These are phyloP conservation scores for Pugionium dolabratum DNA, from an alignment of 345 rosid genomes.

Conservation along the genomic window DNA sequence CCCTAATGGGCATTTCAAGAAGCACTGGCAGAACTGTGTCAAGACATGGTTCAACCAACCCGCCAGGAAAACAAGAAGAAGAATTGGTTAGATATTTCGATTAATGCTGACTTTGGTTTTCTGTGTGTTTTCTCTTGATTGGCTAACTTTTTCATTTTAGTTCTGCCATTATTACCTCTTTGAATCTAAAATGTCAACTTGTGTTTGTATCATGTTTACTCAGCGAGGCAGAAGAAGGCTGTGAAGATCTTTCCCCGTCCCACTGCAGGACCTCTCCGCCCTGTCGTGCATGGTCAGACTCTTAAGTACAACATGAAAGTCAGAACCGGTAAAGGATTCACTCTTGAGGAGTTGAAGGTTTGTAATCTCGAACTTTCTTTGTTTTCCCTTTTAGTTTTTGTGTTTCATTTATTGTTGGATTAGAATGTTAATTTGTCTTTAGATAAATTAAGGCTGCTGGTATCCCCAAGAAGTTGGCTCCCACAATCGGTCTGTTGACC, in stretches of 20 bases:
- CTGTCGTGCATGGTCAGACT: constrained; percentile 43
- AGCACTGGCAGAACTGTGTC: constrained; percentile 47
- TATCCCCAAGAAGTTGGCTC: constrained; percentile 73
- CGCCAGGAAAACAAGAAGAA: constrained; percentile 69
- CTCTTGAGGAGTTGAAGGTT: constrained; percentile 54
- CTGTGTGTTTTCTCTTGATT: no score
- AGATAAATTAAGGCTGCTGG: constrained; percentile 35
- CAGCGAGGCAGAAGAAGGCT: constrained; percentile 33
- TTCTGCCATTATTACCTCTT: background rate
- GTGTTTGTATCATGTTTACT: background rate
- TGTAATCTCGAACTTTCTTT: background rate
- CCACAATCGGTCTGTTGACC: constrained; percentile 76
- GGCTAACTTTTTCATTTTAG: no score
- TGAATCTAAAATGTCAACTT: background rate
- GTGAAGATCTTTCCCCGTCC: constrained; percentile 83
- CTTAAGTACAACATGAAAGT: no score
- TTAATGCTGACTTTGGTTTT: no score
- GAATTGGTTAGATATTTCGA: constrained; percentile 48
- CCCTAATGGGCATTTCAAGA: no score
- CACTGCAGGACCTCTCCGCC: constrained; percentile 74
- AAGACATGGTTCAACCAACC: constrained; percentile 93
- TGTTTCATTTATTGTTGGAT: no score
- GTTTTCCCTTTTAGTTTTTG: background rate
- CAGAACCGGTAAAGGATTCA: no score
- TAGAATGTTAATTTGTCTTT: background rate